Percentiles rank a stretch among this genome's conserved stretches.
These are phyloP conservation scores for Globisporangium orthogonon DNA, from an alignment of 352 stramenopile species.

Conservation along the genomic window DNA sequence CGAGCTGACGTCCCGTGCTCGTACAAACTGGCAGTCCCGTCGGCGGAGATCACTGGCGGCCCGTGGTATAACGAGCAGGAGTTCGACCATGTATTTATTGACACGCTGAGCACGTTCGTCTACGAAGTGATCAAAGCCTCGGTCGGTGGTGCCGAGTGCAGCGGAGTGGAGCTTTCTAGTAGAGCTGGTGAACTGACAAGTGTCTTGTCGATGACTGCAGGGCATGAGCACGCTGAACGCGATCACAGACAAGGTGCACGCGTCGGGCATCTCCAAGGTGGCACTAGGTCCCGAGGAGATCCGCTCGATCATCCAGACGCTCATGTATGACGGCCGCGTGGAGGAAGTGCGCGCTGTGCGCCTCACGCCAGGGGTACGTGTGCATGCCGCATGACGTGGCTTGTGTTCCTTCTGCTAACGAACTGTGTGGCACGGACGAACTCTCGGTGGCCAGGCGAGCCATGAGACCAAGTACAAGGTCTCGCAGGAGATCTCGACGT, in stretches of 20 bases:
- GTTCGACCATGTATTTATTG: slow-evolving; percentile 99
- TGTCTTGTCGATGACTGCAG: slow-evolving; percentile 3
- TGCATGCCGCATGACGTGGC: too few species aligned
- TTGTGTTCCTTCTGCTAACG: background rate
- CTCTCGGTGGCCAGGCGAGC: slow-evolving; percentile 29
- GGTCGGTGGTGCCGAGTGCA: slow-evolving; percentile 8
- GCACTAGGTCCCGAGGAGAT: slow-evolving; percentile 88
- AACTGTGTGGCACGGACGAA: background rate
- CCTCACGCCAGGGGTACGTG: slow-evolving; percentile 64
- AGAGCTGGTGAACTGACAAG: background rate
- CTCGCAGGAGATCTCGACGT: slow-evolving; percentile 79
- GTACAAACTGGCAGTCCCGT: slow-evolving; percentile 60
- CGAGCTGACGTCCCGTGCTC: background rate
- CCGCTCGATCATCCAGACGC: slow-evolving; percentile 88
- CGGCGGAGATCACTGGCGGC: slow-evolving; percentile 98
- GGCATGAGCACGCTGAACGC: slow-evolving; percentile 84
- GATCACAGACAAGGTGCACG: slow-evolving; percentile 87
- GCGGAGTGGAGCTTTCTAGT: background rate
- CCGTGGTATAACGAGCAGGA: slow-evolving; percentile 99
- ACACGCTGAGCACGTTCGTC: slow-evolving; percentile 94
- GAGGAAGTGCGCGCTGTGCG: slow-evolving; percentile 85
- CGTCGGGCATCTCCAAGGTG: slow-evolving; percentile 88
- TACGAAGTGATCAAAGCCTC: slow-evolving; percentile 86
- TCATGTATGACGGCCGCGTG: slow-evolving; percentile 90
- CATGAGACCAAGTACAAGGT: slow-evolving; percentile 87